Conservation (phyloP, 257 asterid species). For the Gentiana dahurica region DNA sequence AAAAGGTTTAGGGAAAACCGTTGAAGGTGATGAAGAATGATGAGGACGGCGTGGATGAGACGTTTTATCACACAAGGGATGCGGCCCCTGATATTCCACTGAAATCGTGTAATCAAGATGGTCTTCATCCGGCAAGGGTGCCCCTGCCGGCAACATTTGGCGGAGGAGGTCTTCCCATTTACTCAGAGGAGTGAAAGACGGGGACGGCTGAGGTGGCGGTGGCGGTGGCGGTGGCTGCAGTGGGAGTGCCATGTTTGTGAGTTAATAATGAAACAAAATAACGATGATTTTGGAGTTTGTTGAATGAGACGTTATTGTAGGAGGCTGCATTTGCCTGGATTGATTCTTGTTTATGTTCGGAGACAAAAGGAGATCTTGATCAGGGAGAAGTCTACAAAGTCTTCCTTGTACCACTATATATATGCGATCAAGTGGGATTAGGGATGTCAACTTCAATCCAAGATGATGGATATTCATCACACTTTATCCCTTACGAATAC, state of each 20-base stretch:
- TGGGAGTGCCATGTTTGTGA: conserved; percentile 1
- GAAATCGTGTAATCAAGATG: conserved; percentile 65
- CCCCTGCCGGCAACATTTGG: conserved; percentile 66
- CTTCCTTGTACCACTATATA: too few species aligned
- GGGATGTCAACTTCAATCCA: too few species aligned
- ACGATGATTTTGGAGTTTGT: too few species aligned
- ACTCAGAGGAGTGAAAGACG: not conserved
- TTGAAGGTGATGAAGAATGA: conserved; percentile 23
- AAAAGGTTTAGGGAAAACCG: not conserved
- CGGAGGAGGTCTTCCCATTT: conserved; percentile 43
- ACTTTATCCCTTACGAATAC: too few species aligned
- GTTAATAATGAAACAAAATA: not conserved
- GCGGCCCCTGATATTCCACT: conserved; percentile 49
- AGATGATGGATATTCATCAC: too few species aligned
- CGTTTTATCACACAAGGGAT: conserved; percentile 22
- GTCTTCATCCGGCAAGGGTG: conserved; percentile 66
- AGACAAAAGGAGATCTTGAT: too few species aligned
- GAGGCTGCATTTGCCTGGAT: too few species aligned
- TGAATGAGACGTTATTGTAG: too few species aligned
- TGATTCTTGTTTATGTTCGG: too few species aligned
- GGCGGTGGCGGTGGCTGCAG: conserved; percentile 13
- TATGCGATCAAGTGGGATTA: too few species aligned
- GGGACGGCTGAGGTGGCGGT: not conserved
- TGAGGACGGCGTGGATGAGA: too few species aligned
- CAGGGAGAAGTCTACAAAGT: too few species aligned